Conservation (phyloP, 176 grass and related monocot species). For the Oryza rufipogon region DNA sequence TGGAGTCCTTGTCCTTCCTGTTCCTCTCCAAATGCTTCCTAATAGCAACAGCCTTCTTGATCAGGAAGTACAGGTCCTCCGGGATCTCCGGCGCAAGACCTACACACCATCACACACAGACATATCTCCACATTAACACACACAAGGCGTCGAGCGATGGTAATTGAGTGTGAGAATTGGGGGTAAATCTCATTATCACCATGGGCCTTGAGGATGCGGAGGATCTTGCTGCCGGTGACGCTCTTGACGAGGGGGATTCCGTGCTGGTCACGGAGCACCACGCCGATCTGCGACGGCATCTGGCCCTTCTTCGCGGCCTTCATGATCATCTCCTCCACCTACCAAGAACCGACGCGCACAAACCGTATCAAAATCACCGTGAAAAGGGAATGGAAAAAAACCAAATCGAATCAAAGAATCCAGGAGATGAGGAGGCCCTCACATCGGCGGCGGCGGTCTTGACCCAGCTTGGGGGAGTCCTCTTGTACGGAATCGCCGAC, state of each 20-base stretch:
- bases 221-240: conserved; percentile 93
- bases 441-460: conserved; percentile 69
- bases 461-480: conserved; percentile 74
- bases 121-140: neutral
- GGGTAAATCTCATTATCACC: conserved; percentile 37
- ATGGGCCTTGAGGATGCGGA: conserved; percentile 87
- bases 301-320: conserved; percentile 89
- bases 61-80: conserved; percentile 85
- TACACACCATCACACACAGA: neutral
- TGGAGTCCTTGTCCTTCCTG: conserved; percentile 96
- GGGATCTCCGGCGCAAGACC: conserved; percentile 82
- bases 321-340: conserved; percentile 82
- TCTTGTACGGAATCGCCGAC: conserved; percentile 87
- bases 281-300: conserved; percentile 85
- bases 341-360: neutral
- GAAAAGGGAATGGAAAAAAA: neutral
- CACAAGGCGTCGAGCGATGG: neutral
- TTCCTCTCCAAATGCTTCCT: conserved; percentile 97
- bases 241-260: conserved; percentile 74
- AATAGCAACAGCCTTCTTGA: conserved; percentile 91
- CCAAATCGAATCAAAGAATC: neutral
- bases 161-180: neutral
- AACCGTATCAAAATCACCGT: neutral
- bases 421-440: neutral
- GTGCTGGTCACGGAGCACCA: conserved; percentile 84